Conservation (phyloP, 1,284 basidiomycete species). For the Takashimella tepidaria region DNA sequence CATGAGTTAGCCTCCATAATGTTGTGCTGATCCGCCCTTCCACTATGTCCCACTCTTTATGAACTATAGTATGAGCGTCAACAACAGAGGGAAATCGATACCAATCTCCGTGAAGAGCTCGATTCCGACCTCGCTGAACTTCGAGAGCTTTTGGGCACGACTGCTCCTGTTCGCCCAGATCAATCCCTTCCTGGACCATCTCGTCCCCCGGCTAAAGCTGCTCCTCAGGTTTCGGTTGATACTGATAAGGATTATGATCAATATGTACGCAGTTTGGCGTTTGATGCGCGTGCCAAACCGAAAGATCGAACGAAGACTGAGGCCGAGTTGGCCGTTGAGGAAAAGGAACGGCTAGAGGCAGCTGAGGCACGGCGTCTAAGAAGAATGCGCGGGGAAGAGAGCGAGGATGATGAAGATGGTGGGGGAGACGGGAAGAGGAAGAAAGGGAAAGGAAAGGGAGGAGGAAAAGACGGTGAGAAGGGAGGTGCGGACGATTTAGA, state of each 20-base stretch:
- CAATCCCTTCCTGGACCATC: slow-evolving; percentile 48
- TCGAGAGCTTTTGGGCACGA: slow-evolving; percentile 65
- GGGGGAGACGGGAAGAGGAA: slow-evolving; percentile 46
- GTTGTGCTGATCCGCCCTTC: slow-evolving; percentile 5
- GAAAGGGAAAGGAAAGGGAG: slow-evolving; percentile 31
- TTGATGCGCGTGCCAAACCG: slow-evolving; percentile 88
- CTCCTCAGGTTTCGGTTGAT: slow-evolving; percentile 39
- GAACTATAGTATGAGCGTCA: slow-evolving; percentile 80
- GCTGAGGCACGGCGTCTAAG: slow-evolving; percentile 73
- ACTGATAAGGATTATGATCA: slow-evolving; percentile 69
- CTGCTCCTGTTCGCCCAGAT: slow-evolving; percentile 50
- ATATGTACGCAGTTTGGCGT: slow-evolving; percentile 84
- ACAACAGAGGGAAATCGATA: slow-evolving; percentile 78
- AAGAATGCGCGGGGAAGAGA: slow-evolving; percentile 81
- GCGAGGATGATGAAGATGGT: slow-evolving; percentile 58
- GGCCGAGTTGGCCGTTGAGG: slow-evolving; percentile 84
- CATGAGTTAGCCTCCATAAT: neutral
- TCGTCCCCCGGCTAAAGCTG: slow-evolving; percentile 30
- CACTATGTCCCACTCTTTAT: no score
- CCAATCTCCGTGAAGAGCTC: slow-evolving; percentile 78
- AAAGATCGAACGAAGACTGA: slow-evolving; percentile 96
- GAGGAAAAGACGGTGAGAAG: slow-evolving; percentile 52
- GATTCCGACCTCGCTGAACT: slow-evolving; percentile 84
- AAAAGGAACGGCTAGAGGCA: slow-evolving; percentile 78
- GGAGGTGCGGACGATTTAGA: slow-evolving; percentile 76